Evolutionary conservation across 495 filamentous ascomycete species (phyloP).

Genomic region (Penicillium malachiteum): DNA sequence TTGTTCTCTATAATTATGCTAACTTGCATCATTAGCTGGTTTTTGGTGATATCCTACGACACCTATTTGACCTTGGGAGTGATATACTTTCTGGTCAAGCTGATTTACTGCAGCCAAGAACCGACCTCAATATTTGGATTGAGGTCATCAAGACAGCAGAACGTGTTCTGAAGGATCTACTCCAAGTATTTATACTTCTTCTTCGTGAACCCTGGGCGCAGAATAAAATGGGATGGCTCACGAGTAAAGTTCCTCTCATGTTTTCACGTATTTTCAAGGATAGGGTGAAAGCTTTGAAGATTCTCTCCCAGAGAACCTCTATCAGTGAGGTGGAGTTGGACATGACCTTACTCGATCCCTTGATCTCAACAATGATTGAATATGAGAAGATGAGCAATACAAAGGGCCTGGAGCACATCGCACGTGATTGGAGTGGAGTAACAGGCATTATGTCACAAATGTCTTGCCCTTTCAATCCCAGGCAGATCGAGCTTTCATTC

Average conservation of each 20-base stretch:
- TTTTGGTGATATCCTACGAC: too few species aligned
- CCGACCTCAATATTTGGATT: too few species aligned
- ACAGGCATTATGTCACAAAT: neutral
- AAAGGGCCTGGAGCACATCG: neutral
- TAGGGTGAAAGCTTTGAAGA: neutral
- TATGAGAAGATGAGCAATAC: neutral
- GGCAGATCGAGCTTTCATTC: neutral
- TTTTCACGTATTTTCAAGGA: neutral
- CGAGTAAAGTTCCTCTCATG: neutral
- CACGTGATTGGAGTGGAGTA: neutral
- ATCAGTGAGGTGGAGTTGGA: neutral
- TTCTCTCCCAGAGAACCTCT: too few species aligned
- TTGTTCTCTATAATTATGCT: neutral
- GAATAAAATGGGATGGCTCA: too few species aligned
- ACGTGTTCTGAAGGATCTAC: neutral
- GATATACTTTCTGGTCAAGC: neutral
- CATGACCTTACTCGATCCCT: neutral
- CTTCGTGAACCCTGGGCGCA: constrained; percentile 1
- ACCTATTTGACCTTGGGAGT: neutral
- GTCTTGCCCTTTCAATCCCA: neutral
- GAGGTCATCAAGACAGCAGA: neutral
- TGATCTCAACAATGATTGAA: neutral
- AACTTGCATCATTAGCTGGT: too few species aligned
- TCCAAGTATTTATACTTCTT: neutral
- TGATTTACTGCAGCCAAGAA: neutral